Conservation (phyloP, 331 rosid genomes). For the Rosa hybrid region DNA sequence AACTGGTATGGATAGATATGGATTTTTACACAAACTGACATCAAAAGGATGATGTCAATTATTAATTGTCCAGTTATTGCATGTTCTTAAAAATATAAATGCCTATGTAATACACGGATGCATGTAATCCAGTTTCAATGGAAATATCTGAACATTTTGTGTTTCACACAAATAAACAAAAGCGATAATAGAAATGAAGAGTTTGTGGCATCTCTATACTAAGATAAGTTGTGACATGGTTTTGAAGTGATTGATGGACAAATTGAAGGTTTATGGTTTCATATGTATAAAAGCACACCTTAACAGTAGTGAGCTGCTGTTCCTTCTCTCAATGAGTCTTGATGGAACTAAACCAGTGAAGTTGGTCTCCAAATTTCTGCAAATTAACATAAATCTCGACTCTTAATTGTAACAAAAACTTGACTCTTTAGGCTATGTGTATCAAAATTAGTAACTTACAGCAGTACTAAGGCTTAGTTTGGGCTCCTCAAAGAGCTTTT, state of each 20-base stretch:
- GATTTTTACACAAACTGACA: neutral
- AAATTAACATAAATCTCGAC: neutral
- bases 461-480: too few relatives aligned
- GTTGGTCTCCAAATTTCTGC: constrained; percentile 16
- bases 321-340: neutral
- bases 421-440: neutral
- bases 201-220: neutral
- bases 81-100: neutral
- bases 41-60: neutral
- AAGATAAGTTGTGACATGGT: neutral
- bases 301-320: neutral
- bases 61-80: neutral
- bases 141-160: neutral
- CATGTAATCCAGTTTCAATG: neutral
- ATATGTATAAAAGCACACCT: neutral
- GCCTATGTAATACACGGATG: neutral
- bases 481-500: too few relatives aligned
- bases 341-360: neutral
- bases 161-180: neutral
- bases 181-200: neutral
- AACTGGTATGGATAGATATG: neutral
- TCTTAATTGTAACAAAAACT: neutral
- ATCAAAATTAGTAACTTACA: too few relatives aligned
- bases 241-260: neutral
- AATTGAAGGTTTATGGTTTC: neutral